Conservation (phyloP, 805 yeast species). For the Phaffomyces antillensis region DNA sequence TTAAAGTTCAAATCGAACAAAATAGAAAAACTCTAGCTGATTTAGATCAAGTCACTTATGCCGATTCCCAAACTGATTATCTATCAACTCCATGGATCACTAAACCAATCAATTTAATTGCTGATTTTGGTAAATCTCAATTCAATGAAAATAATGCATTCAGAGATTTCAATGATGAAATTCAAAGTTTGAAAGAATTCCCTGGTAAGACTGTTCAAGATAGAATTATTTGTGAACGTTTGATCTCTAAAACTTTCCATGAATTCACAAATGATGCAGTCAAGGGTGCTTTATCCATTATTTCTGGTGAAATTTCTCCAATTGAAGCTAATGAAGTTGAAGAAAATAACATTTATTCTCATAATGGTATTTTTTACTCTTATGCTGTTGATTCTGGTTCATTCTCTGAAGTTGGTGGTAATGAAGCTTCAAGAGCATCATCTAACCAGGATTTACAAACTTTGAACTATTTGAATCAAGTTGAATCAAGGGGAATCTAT, state of each 20-base stretch:
- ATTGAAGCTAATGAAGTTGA: conserved; percentile 72
- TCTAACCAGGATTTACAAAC: conserved; percentile 73
- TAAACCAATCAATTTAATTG: conserved; percentile 13
- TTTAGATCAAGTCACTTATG: conserved; percentile 46
- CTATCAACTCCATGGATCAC: conserved; percentile 73
- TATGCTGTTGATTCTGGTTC: conserved; percentile 64
- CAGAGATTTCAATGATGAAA: conserved; percentile 90
- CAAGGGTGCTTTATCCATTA: conserved; percentile 70
- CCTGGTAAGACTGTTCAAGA: conserved; percentile 53
- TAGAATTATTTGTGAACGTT: conserved; percentile 66
- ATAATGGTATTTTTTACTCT: conserved; percentile 84
- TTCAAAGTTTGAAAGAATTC: conserved; percentile 74
- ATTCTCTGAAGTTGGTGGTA: conserved; percentile 65
- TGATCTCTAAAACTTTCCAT: conserved; percentile 60
- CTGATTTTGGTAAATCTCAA: conserved; percentile 26
- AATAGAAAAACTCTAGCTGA: conserved; percentile 41
- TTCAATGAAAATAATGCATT: conserved; percentile 14
- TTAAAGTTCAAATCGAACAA: conserved; percentile 42
- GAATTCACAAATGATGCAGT: conserved; percentile 76
- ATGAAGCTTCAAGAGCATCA: conserved; percentile 79
- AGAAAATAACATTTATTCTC: conserved; percentile 58
- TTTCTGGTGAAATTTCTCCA: conserved; percentile 66
- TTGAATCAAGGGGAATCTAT: conserved; percentile 56
- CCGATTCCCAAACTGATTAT: conserved; percentile 53
- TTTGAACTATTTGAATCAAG: conserved; percentile 57